Conservation (phyloP, 768 basidiomycete genomes). For the Tricholoma bakamatsutake region DNA sequence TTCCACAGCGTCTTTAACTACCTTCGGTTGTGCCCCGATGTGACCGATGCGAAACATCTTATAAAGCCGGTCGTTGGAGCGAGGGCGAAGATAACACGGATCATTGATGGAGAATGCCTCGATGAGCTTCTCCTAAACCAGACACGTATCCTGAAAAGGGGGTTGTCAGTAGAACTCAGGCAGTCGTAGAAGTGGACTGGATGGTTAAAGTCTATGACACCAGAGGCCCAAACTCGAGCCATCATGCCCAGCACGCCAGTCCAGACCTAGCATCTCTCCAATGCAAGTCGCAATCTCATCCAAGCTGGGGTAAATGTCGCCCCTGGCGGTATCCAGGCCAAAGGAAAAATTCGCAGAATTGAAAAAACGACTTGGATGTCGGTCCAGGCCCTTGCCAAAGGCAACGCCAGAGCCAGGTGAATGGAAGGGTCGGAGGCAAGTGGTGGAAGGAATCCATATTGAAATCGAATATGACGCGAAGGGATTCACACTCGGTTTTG, state of each 20-base stretch:
- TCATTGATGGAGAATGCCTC: conserved; percentile 23
- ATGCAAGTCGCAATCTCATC: conserved; percentile 13
- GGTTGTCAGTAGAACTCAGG: no score
- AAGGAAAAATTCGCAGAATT: not conserved
- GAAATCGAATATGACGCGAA: not conserved
- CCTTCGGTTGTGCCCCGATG: conserved; percentile 13
- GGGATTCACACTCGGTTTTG: not conserved
- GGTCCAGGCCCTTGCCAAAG: not conserved
- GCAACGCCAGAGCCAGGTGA: not conserved
- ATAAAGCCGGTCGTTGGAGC: conserved; percentile 17
- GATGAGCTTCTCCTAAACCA: conserved; percentile 10
- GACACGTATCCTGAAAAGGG: not conserved
- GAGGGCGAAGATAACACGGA: conserved; percentile 26
- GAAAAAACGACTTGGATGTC: not conserved
- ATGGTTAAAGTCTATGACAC: conserved; percentile 28
- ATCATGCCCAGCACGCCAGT: conserved; percentile 22
- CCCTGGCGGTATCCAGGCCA: not conserved
- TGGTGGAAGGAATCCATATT: not conserved
- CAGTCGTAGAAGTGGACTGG: not conserved
- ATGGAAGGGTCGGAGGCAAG: not conserved
- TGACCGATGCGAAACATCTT: conserved; percentile 17
- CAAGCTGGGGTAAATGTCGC: not conserved
- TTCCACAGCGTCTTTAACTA: not conserved
- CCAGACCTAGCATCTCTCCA: conserved; percentile 25
- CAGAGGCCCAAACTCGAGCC: conserved; percentile 23